These are phyloP conservation scores for Wilcoxina mikolae DNA, from an alignment of 495 filamentous ascomycete species.

Conservation along the genomic window DNA sequence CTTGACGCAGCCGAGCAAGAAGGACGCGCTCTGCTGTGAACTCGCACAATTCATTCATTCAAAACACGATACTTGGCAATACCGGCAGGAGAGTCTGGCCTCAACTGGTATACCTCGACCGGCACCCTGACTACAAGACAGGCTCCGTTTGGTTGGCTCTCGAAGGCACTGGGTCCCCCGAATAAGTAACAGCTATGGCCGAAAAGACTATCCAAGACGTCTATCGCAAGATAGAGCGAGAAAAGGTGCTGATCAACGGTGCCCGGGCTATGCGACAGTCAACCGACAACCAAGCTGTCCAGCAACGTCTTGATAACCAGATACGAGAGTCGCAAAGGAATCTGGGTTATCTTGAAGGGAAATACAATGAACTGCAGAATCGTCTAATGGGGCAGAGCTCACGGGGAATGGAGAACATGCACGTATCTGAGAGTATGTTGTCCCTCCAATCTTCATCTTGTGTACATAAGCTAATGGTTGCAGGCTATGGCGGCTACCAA, in stretches of 20 bases:
- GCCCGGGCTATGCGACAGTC: slow-evolving; percentile 89
- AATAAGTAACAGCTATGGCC: slow-evolving; percentile 15
- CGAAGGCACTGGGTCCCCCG: neutral
- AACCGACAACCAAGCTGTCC: slow-evolving; percentile 78
- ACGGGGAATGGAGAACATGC: slow-evolving; percentile 46
- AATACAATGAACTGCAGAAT: slow-evolving; percentile 74
- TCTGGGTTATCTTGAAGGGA: slow-evolving; percentile 84
- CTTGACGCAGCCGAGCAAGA: neutral
- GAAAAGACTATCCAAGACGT: slow-evolving; percentile 43
- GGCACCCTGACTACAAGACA: neutral
- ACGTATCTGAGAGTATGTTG: slow-evolving; percentile 32
- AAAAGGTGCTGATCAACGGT: slow-evolving; percentile 87
- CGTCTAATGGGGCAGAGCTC: slow-evolving; percentile 45
- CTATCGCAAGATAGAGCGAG: slow-evolving; percentile 93
- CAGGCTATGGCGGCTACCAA: slow-evolving; percentile 15
- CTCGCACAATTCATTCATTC: neutral
- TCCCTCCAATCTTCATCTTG: neutral
- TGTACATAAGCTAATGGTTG: neutral
- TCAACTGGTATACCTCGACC: neutral
- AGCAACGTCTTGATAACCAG: slow-evolving; percentile 74
- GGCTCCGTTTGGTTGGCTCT: neutral
- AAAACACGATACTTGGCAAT: neutral
- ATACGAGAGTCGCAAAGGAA: slow-evolving; percentile 87
- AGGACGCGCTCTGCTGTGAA: neutral
- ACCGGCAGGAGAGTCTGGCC: neutral